phyloP scores from a whole-genome alignment of 495 filamentous ascomycete genomes.

The Jackrogersella multiformis region DNA sequence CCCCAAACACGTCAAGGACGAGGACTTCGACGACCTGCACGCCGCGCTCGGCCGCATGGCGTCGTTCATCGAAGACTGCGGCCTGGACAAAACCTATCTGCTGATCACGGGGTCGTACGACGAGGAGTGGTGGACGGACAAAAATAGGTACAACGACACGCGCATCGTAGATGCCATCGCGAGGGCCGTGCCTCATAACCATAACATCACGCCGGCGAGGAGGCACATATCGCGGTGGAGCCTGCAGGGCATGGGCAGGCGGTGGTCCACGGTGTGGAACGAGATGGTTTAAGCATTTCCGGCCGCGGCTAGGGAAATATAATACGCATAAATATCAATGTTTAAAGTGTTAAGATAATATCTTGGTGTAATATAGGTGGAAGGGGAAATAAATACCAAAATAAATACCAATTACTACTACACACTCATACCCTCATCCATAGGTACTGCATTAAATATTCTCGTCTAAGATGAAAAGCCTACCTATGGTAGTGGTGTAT shows the following conservation, averaged over 20 bases:
- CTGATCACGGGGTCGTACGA: background rate
- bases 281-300: background rate
- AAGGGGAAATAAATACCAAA: too few relatives aligned
- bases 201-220: constrained; percentile 1
- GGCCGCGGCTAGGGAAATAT: background rate
- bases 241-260: background rate
- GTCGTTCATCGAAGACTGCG: background rate
- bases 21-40: constrained; percentile 4
- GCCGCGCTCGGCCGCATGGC: background rate
- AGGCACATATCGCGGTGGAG: background rate
- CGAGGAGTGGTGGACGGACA: constrained; percentile 6
- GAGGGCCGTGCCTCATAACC: constrained; percentile 3
- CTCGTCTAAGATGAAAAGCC: background rate
- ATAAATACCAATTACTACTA: too few relatives aligned
- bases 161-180: background rate
- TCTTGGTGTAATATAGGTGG: too few relatives aligned
- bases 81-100: background rate
- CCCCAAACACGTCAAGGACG: background rate
- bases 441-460: too few relatives aligned
- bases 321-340: too few relatives aligned
- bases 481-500: background rate
- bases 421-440: too few relatives aligned
- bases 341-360: too few relatives aligned
- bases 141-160: background rate
- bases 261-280: background rate